A percentile compares a stretch with the other conserved stretches of the same genome.
Evolutionary conservation across 139 green algal species (phyloP).

Genomic region (Chlorella vulgaris): DNA sequence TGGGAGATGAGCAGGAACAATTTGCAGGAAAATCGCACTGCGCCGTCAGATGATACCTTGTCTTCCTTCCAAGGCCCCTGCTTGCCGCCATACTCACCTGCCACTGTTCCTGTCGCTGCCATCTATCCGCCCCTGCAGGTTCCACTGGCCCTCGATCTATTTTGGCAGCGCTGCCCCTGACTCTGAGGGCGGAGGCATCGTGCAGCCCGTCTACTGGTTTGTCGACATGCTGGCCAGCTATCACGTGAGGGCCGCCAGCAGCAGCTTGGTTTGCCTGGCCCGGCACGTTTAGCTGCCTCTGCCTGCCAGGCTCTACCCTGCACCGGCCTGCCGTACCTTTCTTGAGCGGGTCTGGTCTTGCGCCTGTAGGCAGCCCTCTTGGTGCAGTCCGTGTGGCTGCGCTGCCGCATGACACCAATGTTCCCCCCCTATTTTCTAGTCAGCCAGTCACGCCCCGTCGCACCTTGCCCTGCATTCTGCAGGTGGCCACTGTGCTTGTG

Average conservation of each 20-base stretch:
- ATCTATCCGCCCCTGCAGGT: background rate
- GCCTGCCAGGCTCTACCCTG: too few species aligned
- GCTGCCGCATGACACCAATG: too few species aligned
- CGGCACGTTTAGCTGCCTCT: background rate
- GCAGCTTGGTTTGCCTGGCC: too few species aligned
- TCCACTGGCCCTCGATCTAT: constrained; percentile 12
- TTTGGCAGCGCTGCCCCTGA: background rate
- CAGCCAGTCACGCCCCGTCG: too few species aligned
- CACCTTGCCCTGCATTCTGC: background rate
- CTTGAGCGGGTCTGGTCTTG: too few species aligned
- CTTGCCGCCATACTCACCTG: too few species aligned
- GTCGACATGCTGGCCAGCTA: constrained; percentile 25
- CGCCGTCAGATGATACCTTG: background rate
- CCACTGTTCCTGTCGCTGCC: background rate
- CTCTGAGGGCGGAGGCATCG: background rate
- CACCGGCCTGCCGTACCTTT: too few species aligned
- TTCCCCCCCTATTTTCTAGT: too few species aligned
- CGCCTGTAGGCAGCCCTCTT: too few species aligned
- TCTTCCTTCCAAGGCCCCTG: background rate
- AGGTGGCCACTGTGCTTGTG: constrained; percentile 23
- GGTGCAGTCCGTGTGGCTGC: too few species aligned
- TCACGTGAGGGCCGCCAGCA: constrained; percentile 1
- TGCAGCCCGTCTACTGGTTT: constrained; percentile 45
- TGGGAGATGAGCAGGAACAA: too few species aligned
- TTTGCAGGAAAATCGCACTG: too few species aligned